Conservation (phyloP, 2,329 filamentous ascomycete genomes). For the Scedosporium apiospermum region DNA sequence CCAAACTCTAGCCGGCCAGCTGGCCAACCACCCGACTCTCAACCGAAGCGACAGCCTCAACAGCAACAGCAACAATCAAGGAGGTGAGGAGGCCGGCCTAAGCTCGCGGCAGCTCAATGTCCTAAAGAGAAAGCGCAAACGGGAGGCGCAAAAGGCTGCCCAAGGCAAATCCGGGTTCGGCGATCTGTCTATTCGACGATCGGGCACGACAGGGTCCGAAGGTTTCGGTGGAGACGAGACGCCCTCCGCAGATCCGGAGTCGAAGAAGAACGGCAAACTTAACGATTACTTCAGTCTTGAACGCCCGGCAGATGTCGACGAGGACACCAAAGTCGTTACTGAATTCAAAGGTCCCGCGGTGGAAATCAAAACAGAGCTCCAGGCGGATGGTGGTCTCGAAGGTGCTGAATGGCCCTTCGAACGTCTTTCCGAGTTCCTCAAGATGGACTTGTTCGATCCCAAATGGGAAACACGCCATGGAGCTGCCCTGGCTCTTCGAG, state of each 20-base stretch:
- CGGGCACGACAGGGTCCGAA: conserved; percentile 51
- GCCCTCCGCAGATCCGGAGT: conserved; percentile 39
- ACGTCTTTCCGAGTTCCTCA: conserved; percentile 85
- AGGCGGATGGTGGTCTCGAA: conserved; percentile 66
- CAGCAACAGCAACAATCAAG: conserved; percentile 25
- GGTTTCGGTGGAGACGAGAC: conserved; percentile 52
- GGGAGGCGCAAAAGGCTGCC: conserved; percentile 75
- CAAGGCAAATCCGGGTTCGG: conserved; percentile 83
- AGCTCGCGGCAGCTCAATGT: conserved; percentile 93
- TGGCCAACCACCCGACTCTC: conserved; percentile 36
- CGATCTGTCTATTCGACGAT: conserved; percentile 65
- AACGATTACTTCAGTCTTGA: conserved; percentile 89
- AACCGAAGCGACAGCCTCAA: conserved; percentile 24
- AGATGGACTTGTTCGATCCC: conserved; percentile 84
- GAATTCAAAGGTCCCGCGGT: conserved; percentile 84
- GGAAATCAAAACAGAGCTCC: conserved; percentile 77
- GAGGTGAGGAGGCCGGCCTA: conserved; percentile 58
- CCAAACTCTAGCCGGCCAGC: neutral
- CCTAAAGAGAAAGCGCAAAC: conserved; percentile 87
- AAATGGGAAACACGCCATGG: conserved; percentile 95
- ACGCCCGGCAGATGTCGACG: conserved; percentile 65
- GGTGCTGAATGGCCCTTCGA: conserved; percentile 91
- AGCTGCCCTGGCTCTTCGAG: conserved; percentile 87
- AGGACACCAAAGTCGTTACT: conserved; percentile 84
- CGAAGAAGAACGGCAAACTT: conserved; percentile 53